Conservation (phyloP, 805 yeast genomes). For the Spathaspora sp. region DNA sequence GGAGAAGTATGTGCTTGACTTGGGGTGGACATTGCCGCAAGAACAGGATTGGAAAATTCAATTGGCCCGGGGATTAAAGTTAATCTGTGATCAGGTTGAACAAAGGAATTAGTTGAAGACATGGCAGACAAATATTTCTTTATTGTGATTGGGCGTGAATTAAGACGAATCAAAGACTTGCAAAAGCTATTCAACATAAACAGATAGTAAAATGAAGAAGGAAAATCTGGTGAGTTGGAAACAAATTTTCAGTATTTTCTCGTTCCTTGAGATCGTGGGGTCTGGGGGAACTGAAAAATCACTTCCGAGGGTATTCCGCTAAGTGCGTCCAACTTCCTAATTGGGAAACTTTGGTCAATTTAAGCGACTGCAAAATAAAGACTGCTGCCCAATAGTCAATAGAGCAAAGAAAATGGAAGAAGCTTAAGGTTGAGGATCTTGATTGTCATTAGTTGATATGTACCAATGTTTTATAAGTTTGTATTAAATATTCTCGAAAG, state of each 20-base stretch:
- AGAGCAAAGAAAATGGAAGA: no score
- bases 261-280: not conserved
- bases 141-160: not conserved
- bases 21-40: slow-evolving; percentile 75
- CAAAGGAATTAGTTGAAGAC: not conserved
- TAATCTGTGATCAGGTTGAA: slow-evolving; percentile 42
- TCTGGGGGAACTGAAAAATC: not conserved
- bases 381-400: no score
- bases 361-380: not conserved
- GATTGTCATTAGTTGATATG: no score
- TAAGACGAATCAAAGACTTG: not conserved
- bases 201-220: not conserved
- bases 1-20: slow-evolving; percentile 90
- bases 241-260: not conserved
- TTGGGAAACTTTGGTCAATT: not conserved
- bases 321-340: not conserved
- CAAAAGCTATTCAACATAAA: not conserved
- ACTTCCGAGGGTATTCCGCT: not conserved
- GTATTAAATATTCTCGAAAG: not conserved
- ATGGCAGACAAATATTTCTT: not conserved
- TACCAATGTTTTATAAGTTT: not conserved
- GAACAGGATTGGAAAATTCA: slow-evolving; percentile 76
- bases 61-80: slow-evolving; percentile 84
- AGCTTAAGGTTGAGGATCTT: no score
- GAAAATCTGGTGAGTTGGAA: not conserved